These are phyloP conservation scores for Curvularia sp. DNA, from an alignment of 2,329 filamentous ascomycete genomes.

Conservation along the genomic window DNA sequence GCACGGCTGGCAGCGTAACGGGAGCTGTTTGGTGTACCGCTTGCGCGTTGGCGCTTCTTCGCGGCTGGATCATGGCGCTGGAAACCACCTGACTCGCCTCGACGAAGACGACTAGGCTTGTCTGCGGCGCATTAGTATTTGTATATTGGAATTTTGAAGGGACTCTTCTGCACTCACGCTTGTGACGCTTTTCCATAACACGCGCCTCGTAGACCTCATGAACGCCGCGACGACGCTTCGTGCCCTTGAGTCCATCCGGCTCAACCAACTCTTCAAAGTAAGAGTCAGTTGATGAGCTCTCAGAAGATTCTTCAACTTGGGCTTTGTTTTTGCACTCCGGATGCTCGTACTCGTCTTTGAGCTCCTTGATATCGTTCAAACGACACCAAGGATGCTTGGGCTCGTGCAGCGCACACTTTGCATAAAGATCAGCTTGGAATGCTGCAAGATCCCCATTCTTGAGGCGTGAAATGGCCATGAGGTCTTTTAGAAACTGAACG, in stretches of 20 bases:
- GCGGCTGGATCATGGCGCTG: slow-evolving; percentile 34
- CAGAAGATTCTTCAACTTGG: slow-evolving; percentile 20
- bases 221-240: slow-evolving; percentile 27
- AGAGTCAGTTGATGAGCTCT: slow-evolving; percentile 35
- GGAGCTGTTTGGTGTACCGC: slow-evolving; percentile 12
- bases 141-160: neutral
- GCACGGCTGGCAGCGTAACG: slow-evolving; percentile 3
- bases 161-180: slow-evolving; percentile 26
- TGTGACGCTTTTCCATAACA: slow-evolving; percentile 34
- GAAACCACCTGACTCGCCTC: slow-evolving; percentile 33
- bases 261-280: slow-evolving; percentile 43
- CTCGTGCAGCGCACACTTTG: slow-evolving; percentile 35
- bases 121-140: slow-evolving; percentile 25
- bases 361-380: slow-evolving; percentile 40
- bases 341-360: slow-evolving; percentile 41
- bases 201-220: slow-evolving; percentile 43
- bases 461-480: slow-evolving; percentile 42
- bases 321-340: slow-evolving; percentile 23
- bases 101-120: slow-evolving; percentile 35
- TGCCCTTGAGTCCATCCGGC: slow-evolving; percentile 29
- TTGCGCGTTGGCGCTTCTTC: slow-evolving; percentile 17
- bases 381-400: slow-evolving; percentile 42
- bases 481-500: slow-evolving; percentile 46
- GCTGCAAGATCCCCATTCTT: slow-evolving; percentile 33
- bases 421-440: slow-evolving; percentile 38